phyloP scores from a whole-genome alignment of 106 monocot species.

The Dactylorhiza incarnata region DNA sequence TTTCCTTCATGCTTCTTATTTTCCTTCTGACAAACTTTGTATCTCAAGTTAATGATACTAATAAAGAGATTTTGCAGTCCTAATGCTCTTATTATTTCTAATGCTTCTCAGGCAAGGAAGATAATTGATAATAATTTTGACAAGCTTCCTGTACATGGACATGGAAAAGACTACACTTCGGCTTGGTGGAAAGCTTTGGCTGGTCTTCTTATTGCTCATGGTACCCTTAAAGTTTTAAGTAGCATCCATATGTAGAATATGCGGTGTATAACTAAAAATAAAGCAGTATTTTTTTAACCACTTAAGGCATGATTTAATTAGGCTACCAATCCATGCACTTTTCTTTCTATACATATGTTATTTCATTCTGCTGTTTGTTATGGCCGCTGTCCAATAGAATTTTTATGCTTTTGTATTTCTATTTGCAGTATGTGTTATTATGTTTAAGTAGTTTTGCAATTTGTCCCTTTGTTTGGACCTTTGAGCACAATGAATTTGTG shows the following conservation, averaged over 20 bases:
- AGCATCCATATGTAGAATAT: not conserved
- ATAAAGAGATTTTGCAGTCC: slow-evolving; percentile 3
- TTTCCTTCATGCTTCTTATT: not conserved
- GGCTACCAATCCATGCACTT: not conserved
- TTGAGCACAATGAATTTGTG: no score
- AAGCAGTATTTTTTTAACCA: not conserved
- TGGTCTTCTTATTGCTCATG: slow-evolving; percentile 59
- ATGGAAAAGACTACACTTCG: slow-evolving; percentile 69
- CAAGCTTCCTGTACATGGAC: slow-evolving; percentile 72
- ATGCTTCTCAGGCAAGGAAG: slow-evolving; percentile 58
- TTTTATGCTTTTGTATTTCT: not conserved
- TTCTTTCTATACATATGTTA: not conserved
- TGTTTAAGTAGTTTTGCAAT: no score
- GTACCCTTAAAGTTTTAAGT: slow-evolving; percentile 18
- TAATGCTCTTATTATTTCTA: slow-evolving; percentile 5
- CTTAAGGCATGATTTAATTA: not conserved
- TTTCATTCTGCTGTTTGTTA: not conserved
- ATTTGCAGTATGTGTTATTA: no score
- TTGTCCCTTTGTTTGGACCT: no score
- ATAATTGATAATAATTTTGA: slow-evolving; percentile 72
- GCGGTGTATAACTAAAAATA: not conserved
- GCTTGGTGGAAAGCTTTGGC: slow-evolving; percentile 97
- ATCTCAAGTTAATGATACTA: not conserved
- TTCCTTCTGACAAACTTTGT: not conserved
- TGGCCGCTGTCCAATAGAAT: no score